Evolutionary conservation across 768 basidiomycete genomes (phyloP), one percentile per base, ranked within the genome.

Genomic region (Boletales sp.): DNA sequence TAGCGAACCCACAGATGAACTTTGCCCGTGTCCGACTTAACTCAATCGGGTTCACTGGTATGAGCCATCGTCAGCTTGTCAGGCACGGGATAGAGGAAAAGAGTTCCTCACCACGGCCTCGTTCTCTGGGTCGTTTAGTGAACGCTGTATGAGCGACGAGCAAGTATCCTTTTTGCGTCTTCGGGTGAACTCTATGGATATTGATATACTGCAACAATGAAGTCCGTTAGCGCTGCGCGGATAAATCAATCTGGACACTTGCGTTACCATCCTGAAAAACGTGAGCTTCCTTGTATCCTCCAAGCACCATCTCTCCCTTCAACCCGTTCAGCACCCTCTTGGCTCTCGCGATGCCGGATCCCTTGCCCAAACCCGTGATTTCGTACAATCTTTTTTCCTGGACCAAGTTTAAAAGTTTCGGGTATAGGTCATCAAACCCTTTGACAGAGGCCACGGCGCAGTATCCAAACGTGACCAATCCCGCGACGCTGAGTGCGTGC

Each of bases 251-350:
- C 0, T 4, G 21, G 21, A 15, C 21, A 81, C 88, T 70, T 65
- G 90, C 94, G 66, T 97, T 85, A 55, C 90, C 93, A 66, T 98
- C 96, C 66, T 97, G 93, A 61, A 94, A 94, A 10, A 98, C 91
- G 71, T 97, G 92, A 0, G 93, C 95, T 68, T 99, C 96, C 51
- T 84, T 81, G 55, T 80, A 97, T 0, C 83, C 88, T 2, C 77
- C 83, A n/a, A 91, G 72, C 4, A 90, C 79, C 90, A 98, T 93
- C 73, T 99, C 94, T 35, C 88, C 73, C 68, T 93, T 94, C 48
- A 99, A 64, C 44, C 84, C 80, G 65, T 98, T 98, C 56, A 98
- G 61, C 2, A 95, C 64, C 53, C 91, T 74, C 70, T 86, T 84
- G 28, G 77, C 75, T 51, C 65, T 74, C 8, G 76, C 75, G 52